These are phyloP conservation scores for Podospora didyma DNA, from an alignment of 495 filamentous ascomycete genomes.

Conservation along the genomic window DNA sequence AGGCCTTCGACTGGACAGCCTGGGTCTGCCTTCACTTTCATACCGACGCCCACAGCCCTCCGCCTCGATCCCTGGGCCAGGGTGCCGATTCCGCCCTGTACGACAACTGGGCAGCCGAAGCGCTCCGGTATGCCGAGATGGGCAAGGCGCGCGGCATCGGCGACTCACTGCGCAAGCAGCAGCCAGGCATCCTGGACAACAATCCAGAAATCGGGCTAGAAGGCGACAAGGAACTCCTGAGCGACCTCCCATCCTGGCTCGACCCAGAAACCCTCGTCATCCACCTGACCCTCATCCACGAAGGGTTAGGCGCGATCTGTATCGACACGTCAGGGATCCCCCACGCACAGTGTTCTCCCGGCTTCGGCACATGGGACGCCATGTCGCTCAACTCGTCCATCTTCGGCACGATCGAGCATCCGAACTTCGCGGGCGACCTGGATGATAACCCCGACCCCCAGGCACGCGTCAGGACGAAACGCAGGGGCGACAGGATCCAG, in stretches of 20 bases:
- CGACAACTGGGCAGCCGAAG: neutral
- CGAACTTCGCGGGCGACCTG: neutral
- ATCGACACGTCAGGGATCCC: neutral
- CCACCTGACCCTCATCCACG: neutral
- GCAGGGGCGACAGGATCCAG: neutral
- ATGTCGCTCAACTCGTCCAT: neutral
- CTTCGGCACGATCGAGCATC: neutral
- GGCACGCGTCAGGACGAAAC: no score
- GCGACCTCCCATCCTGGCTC: neutral
- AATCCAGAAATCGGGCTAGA: neutral
- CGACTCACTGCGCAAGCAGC: neutral
- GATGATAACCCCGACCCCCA: neutral
- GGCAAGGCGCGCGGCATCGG: neutral
- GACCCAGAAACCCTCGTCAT: neutral
- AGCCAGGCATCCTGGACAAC: neutral
- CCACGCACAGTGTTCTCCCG: neutral
- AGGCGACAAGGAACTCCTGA: neutral
- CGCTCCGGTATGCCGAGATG: neutral
- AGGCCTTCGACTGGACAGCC: neutral
- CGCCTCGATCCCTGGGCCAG: neutral
- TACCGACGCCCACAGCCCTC: neutral
- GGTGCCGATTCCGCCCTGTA: neutral
- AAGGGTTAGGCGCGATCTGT: neutral
- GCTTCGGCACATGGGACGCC: neutral
- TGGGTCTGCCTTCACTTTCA: neutral